Conservation (phyloP, 345 rosid species). For the Jatropha curcas region DNA sequence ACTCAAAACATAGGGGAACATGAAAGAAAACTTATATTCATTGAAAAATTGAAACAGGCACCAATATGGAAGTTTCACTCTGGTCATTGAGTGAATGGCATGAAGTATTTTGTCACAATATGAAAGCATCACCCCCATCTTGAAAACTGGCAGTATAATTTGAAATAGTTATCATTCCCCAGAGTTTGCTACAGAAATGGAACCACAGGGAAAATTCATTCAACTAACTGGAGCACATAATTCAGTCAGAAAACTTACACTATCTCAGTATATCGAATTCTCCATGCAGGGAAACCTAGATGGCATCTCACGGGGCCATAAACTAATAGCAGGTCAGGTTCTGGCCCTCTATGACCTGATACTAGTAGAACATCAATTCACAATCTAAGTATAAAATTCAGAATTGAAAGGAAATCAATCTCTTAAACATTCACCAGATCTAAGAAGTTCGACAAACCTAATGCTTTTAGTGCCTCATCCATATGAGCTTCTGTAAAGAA, state of each 20-base stretch:
- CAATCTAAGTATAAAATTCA: slow-evolving; percentile 10
- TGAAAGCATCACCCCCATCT: too few relatives aligned
- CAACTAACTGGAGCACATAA: slow-evolving; percentile 3
- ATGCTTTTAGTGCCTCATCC: slow-evolving; percentile 61
- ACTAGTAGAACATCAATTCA: slow-evolving; percentile 17
- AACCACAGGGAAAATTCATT: not conserved
- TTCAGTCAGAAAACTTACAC: slow-evolving; percentile 45
- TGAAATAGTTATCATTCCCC: not conserved
- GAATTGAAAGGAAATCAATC: slow-evolving; percentile 3
- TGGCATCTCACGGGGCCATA: slow-evolving; percentile 90
- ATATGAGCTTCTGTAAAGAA: slow-evolving; percentile 65
- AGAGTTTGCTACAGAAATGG: not conserved
- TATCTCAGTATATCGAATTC: slow-evolving; percentile 88
- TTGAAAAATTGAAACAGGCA: not conserved
- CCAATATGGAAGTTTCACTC: not conserved
- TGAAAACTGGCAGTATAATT: not conserved
- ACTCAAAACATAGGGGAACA: not conserved
- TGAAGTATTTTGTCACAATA: too few relatives aligned
- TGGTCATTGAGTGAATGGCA: not conserved
- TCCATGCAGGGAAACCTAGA: slow-evolving; percentile 94
- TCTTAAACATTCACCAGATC: slow-evolving; percentile 6
- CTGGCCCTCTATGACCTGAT: slow-evolving; percentile 66
- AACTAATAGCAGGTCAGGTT: slow-evolving; percentile 78
- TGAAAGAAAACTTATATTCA: not conserved
- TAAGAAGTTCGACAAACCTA: slow-evolving; percentile 55